Conservation (phyloP, 2,329 filamentous ascomycete genomes). For the Cladosporium sp. region DNA sequence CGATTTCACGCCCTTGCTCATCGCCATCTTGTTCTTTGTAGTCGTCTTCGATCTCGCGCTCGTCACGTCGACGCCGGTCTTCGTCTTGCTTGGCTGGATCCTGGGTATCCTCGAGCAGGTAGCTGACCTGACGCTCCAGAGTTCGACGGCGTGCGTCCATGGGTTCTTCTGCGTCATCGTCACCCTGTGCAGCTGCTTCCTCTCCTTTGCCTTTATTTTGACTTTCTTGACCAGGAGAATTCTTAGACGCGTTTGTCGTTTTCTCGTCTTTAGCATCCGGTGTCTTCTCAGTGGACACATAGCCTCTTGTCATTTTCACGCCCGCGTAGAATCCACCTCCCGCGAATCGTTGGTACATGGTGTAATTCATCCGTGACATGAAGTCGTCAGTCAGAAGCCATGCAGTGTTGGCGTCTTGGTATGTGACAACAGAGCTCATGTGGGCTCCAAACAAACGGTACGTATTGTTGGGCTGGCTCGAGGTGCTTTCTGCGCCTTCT, state of each 20-base stretch:
- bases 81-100: constrained; percentile 64
- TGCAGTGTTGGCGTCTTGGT: constrained; percentile 76
- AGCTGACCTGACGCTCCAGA: constrained; percentile 72
- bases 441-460: constrained; percentile 85
- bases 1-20: constrained; percentile 82
- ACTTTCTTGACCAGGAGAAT: constrained; percentile 16
- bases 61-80: constrained; percentile 70
- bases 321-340: constrained; percentile 84
- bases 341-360: no score
- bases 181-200: constrained; percentile 11
- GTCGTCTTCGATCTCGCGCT: constrained; percentile 85
- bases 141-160: constrained; percentile 39
- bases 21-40: constrained; percentile 76
- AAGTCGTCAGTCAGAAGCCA: constrained; percentile 86
- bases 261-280: constrained; percentile 39
- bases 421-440: constrained; percentile 89
- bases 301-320: constrained; percentile 78
- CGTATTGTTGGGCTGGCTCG: constrained; percentile 54
- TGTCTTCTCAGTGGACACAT: constrained; percentile 58
- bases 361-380: constrained; percentile 85
- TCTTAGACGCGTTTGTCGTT: constrained; percentile 28
- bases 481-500: constrained; percentile 1
- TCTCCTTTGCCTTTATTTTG: constrained; percentile 20
- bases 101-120: constrained; percentile 57
- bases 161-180: constrained; percentile 23